Evolutionary conservation across 2,329 filamentous ascomycete species (phyloP), one percentile per base, ranked within the genome.

Genomic region (Fusarium robinianum): DNA sequence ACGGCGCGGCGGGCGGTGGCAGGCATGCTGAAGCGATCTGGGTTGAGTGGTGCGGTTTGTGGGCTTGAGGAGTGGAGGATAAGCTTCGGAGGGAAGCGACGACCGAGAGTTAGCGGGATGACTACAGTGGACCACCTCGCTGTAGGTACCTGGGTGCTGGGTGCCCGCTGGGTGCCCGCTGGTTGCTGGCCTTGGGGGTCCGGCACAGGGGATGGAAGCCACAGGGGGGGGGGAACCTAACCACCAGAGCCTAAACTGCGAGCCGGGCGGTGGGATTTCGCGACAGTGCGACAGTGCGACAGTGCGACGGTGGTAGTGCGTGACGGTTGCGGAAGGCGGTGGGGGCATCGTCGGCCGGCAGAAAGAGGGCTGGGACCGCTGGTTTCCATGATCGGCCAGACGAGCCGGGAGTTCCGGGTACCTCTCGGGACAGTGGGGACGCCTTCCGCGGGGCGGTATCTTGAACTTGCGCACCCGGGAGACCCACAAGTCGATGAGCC

Each of bases 51-150:
- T 46, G 43, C 42, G 46, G 45, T 53, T 55, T 53, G 44, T 53
- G 40, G n/a, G 46, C 45, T 43, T 33, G 32, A 31, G 12, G 33
- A 40, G 49, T 52, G 39, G 46, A 30, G 49, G 46, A 46, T 37
- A 49, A 47, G 46, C 51, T 57, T 61, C 35, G 36, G 46, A 38
- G 42, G 42, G 26, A 16, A 22, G 40, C 44, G 43, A 38, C 47
- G 41, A 37, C 42, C 41, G 37, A 38, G 31, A 15, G 11, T 27
- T 38, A 45, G 51, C 19, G 43, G 40, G 42, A 12, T 35, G 39
- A 15, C 34, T 29, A 23, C 38, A n/a, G n/a, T n/a, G n/a, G n/a
- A n/a, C n/a, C n/a, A n/a, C n/a, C n/a, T n/a, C n/a, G n/a, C n/a
- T n/a, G n/a, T n/a, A n/a, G n/a, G n/a, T n/a, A n/a, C n/a, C n/a